Conservation (phyloP, 148 eudicot species). For the Vaccinium vitisidaea region DNA sequence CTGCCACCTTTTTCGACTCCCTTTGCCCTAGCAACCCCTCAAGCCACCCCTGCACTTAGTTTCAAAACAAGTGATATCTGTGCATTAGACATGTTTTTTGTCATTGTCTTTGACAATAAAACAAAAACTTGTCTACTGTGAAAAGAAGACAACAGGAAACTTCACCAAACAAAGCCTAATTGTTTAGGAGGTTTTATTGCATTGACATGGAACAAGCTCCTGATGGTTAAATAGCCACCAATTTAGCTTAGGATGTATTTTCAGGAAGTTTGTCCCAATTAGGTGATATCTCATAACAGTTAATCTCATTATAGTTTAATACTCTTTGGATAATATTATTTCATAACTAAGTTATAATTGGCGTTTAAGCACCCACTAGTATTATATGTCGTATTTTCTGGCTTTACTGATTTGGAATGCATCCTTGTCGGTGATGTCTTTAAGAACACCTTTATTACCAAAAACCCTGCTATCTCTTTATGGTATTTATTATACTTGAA, state of each 20-base stretch:
- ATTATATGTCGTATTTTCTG: neutral
- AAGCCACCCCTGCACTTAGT: neutral
- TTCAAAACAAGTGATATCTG: neutral
- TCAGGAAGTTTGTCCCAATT: neutral
- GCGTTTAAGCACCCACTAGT: neutral
- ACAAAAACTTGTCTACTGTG: neutral
- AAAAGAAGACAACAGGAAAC: neutral
- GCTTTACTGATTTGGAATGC: neutral
- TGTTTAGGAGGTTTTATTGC: neutral
- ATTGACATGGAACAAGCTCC: neutral
- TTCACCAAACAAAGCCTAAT: neutral
- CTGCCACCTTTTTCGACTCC: neutral
- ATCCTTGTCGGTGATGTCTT: neutral
- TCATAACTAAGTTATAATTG: neutral
- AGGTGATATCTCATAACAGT: neutral
- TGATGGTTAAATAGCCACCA: neutral
- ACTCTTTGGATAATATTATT: neutral
- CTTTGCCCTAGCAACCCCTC: neutral
- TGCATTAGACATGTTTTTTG: neutral
- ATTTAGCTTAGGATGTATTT: constrained; percentile 9
- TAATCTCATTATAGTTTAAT: neutral
- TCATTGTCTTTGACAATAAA: neutral
- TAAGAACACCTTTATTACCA: neutral
- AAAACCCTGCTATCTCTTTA: neutral
- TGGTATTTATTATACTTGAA: neutral